Evolutionary conservation across 352 stramenopile genomes (phyloP), one percentile per base, ranked within the genome.

Genomic region (Aphanomyces cochlioides): DNA sequence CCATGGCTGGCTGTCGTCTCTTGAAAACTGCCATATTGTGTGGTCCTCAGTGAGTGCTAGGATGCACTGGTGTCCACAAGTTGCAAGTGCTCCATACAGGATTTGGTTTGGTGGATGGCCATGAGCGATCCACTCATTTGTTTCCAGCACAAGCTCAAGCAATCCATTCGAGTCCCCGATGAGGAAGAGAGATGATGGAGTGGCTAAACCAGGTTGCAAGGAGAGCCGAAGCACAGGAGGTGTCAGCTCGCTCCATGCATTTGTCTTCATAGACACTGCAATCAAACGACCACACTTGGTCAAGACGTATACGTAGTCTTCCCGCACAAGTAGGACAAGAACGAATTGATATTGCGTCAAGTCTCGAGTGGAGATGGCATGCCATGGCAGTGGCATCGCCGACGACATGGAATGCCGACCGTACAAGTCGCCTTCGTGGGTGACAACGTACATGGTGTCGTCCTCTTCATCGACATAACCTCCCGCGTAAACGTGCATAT

Each of bases 71-170:
- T 21, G 19, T n/a, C 15, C 50, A 15, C 7, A 40, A 15, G 19
- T 38, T 15, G 13, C n/a, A 13, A 40, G 19, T 8, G 34, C 56
- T n/a, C 56, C 56, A 15, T 41, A 15, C 5, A 50, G 17, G 10
- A 50, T n/a, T 50, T 50, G 43, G 4, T 43, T 5, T 15, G 56
- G 56, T 38, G 56, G 56, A 37, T 63, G 21, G 36, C 56, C 56
- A 10, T 63, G 56, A 5, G 43, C 56, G 28, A n/a, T 34, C 56
- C 56, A 63, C 19, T 12, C 3, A 4, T 21, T 41, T 37, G 21
- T 41, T 3, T 21, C 13, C 19, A 41, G 34, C 17, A 21, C 21
- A 37, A 63, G 45, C 56, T 63, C 56, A 15, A 63, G 34, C 7
- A 63, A 38, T 3, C 56, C 56, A 34, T 41, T 45, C 3, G 56